Base-by-base conservation (phyloP, 2,329 filamentous ascomycete species). In the Hypoxylon sp. region DNA sequence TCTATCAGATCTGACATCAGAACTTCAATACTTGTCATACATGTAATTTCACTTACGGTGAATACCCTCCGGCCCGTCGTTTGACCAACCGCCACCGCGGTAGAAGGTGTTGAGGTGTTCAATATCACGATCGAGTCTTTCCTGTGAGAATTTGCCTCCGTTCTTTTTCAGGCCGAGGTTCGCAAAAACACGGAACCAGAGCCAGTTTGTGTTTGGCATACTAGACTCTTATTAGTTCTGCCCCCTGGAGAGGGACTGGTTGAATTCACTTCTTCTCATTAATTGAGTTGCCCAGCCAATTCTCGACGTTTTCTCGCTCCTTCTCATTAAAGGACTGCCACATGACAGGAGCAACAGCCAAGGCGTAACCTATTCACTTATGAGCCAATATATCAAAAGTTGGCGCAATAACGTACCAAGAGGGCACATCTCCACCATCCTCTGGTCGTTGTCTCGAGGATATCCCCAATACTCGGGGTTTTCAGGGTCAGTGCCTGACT, bases 341-440 rank as follows among this genome's bases (percentile, higher is more conserved):
- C 62, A 93, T 80, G 3, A 85, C 70, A 75, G 83, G 81, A 76
- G 89, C 90, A 54, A 93, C 89, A 30, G 90, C 91, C 55, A 95
- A 81, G 1, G 91, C 87, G 72, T 88, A 94, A 0, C 91, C 82
- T 83, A 45, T 32, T 9, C 14, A 38, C 14, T 8, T 2, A 62
- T 65, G 11, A 72, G 51, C 24, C 36, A 7, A 20, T 0, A 6
- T 30, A 1, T 54, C 33, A 6, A 20, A 42, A 32, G 28, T 33
- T 9, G 7, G 6, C 14, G 16, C 36, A 9, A n/a, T 22, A 18
- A 9, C 74, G 64, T 75, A 82, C 83, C 92, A 62, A 94, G 83
- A 0, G 91, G 91, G 74, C 91, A 93, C 84, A 93, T 92, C 76
- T 95, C 92, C 2, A 94, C 92, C 92, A 94, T 94, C 24, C 91